These are phyloP conservation scores for Sporobolomyces phaffii DNA, from an alignment of 768 basidiomycete genomes.

Conservation along the genomic window DNA sequence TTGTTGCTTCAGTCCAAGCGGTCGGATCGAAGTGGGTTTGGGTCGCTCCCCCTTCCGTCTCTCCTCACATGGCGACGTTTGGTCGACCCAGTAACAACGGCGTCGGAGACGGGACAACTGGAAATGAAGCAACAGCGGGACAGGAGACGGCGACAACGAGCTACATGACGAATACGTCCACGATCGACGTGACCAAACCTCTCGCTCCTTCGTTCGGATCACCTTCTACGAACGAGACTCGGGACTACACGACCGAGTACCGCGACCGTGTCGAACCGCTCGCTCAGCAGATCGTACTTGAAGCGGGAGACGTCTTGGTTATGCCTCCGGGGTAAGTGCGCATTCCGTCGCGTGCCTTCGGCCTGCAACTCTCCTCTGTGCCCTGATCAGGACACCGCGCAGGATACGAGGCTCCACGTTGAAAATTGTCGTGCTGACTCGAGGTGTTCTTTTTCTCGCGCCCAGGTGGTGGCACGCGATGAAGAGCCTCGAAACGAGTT, in stretches of 20 bases:
- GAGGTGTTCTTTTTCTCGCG: too few relatives aligned
- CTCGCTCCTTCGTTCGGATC: slow-evolving; percentile 23
- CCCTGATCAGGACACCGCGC: too few relatives aligned
- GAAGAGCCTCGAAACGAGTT: slow-evolving; percentile 36
- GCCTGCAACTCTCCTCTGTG: background rate
- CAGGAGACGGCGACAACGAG: slow-evolving; percentile 33
- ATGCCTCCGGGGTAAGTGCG: slow-evolving; percentile 64
- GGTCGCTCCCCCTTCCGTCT: slow-evolving; percentile 66
- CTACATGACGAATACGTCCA: slow-evolving; percentile 73
- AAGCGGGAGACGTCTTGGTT: slow-evolving; percentile 78
- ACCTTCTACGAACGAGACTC: background rate
- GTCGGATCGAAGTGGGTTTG: slow-evolving; percentile 84
- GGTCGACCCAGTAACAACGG: background rate
- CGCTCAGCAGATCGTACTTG: slow-evolving; percentile 60
- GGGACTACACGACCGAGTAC: slow-evolving; percentile 48
- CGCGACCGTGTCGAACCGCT: slow-evolving; percentile 55
- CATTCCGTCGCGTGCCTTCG: too few relatives aligned
- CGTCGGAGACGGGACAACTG: background rate
- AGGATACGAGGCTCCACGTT: background rate
- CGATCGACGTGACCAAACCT: slow-evolving; percentile 64
- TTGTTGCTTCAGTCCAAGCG: slow-evolving; percentile 76
- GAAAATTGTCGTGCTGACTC: too few relatives aligned
- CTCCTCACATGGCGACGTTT: slow-evolving; percentile 55
- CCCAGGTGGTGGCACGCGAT: slow-evolving; percentile 78
- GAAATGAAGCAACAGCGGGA: slow-evolving; percentile 5